These are phyloP conservation scores for Fusarium sterilihyphosum DNA, from an alignment of 2,329 filamentous ascomycete species.

Conservation along the genomic window DNA sequence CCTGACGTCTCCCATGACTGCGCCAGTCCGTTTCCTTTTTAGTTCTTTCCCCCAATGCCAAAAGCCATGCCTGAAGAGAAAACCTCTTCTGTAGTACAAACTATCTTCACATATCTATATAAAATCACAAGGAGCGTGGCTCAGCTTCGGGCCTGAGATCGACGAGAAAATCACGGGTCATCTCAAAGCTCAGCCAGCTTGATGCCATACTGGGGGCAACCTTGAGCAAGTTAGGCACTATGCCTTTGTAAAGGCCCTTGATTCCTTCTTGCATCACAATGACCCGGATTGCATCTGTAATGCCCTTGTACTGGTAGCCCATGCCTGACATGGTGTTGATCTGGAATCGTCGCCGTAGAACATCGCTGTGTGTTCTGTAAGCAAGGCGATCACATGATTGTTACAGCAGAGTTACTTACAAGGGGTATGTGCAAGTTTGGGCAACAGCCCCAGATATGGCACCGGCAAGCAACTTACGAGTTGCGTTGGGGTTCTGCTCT, in stretches of 20 bases:
- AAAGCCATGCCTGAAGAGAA: conserved; percentile 3
- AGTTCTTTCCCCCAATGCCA: neutral
- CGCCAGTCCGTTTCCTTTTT: conserved; percentile 19
- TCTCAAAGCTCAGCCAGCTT: conserved; percentile 96
- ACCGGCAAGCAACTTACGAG: conserved; percentile 86
- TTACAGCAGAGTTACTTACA: conserved; percentile 66
- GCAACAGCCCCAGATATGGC: conserved; percentile 96
- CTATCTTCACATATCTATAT: conserved; percentile 33
- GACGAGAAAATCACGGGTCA: conserved; percentile 88
- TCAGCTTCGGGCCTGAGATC: conserved; percentile 61
- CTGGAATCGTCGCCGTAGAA: conserved; percentile 92
- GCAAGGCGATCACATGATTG: conserved; percentile 35
- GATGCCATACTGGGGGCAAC: conserved; percentile 99
- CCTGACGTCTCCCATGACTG: conserved; percentile 9
- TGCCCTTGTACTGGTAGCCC: conserved; percentile 93
- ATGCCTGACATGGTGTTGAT: conserved; percentile 99
- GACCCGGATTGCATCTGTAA: conserved; percentile 82
- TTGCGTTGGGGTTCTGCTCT: conserved; percentile 80
- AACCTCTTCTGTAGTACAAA: conserved; percentile 11
- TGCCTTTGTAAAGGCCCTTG: conserved; percentile 91
- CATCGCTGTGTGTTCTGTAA: conserved; percentile 68
- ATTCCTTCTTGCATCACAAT: conserved; percentile 88
- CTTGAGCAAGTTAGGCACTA: conserved; percentile 94
- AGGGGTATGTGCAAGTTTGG: conserved; percentile 98
- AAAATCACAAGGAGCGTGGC: conserved; percentile 41